These are phyloP conservation scores for Aspergillus carlsbadensis DNA, from an alignment of 495 filamentous ascomycete species.

Conservation along the genomic window DNA sequence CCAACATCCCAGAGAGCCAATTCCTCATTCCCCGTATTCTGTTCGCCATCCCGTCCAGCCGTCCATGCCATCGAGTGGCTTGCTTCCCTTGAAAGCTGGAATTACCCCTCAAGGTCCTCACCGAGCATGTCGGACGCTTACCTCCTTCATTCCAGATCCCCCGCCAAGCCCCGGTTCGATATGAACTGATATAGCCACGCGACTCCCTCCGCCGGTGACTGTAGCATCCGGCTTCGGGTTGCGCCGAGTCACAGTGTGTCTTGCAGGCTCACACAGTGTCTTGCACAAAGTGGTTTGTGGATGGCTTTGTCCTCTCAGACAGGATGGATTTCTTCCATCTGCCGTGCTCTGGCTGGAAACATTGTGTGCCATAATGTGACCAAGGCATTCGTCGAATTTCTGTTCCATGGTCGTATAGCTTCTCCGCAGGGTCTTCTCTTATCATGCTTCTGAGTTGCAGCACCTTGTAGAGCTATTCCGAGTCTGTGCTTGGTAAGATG, in stretches of 20 bases:
- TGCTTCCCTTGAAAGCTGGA: neutral
- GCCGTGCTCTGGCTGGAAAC: too few relatives aligned
- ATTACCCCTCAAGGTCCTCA: neutral
- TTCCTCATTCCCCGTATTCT: neutral
- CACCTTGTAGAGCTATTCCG: too few relatives aligned
- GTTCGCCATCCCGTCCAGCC: neutral
- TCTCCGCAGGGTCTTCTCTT: too few relatives aligned
- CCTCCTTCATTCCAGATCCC: slow-evolving; percentile 5
- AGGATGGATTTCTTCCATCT: too few relatives aligned
- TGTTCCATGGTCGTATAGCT: too few relatives aligned
- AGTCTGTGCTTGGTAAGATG: too few relatives aligned
- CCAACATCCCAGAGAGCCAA: neutral
- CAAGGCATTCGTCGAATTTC: too few relatives aligned
- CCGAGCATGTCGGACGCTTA: neutral
- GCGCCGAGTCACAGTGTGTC: neutral
- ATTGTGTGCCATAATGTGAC: too few relatives aligned
- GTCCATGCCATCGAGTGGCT: too few relatives aligned
- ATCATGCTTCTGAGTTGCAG: too few relatives aligned
- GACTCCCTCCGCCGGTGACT: neutral
- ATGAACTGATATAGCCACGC: neutral
- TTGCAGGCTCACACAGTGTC: neutral
- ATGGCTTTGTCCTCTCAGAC: neutral
- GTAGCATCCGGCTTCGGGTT: slow-evolving; percentile 5
- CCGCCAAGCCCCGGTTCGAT: neutral
- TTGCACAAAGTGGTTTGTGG: neutral